Conservation (phyloP, 2,329 filamentous ascomycete genomes). For the Achaetomium macrosporum region DNA sequence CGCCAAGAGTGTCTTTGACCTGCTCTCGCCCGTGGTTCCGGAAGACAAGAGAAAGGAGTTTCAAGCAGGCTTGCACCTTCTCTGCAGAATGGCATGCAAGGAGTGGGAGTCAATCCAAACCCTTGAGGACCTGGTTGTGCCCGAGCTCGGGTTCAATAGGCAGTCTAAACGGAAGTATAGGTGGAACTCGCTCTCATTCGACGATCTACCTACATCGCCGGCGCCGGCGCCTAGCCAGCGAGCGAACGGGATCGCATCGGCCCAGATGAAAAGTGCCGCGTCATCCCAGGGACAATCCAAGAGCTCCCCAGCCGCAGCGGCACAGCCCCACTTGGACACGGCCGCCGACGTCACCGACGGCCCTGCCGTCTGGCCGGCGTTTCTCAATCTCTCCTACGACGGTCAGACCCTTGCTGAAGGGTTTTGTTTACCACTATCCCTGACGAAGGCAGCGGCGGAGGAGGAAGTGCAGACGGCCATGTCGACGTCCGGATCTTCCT, state of each 20-base stretch:
- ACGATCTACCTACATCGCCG: neutral
- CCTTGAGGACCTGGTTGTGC: constrained; percentile 2
- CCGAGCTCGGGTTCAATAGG: neutral
- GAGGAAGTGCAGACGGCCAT: neutral
- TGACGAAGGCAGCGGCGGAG: neutral
- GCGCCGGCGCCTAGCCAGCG: neutral
- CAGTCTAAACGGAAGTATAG: neutral
- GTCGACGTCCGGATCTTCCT: neutral
- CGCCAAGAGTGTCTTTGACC: neutral
- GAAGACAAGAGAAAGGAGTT: neutral
- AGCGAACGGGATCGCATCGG: neutral
- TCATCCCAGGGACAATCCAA: neutral
- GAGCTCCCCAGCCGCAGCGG: neutral
- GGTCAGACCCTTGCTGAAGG: neutral
- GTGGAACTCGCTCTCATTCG: neutral
- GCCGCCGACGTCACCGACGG: neutral
- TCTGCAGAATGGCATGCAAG: constrained; percentile 4
- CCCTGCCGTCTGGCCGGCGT: constrained; percentile 16
- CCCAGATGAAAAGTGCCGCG: neutral
- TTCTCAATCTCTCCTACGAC: neutral
- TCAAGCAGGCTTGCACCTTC: neutral
- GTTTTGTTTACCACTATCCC: neutral
- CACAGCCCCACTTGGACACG: neutral
- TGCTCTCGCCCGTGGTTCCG: neutral
- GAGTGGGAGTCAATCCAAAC: constrained; percentile 15